These are phyloP conservation scores for Gossypium aridum DNA, from an alignment of 441 rosid species.

Conservation along the genomic window DNA sequence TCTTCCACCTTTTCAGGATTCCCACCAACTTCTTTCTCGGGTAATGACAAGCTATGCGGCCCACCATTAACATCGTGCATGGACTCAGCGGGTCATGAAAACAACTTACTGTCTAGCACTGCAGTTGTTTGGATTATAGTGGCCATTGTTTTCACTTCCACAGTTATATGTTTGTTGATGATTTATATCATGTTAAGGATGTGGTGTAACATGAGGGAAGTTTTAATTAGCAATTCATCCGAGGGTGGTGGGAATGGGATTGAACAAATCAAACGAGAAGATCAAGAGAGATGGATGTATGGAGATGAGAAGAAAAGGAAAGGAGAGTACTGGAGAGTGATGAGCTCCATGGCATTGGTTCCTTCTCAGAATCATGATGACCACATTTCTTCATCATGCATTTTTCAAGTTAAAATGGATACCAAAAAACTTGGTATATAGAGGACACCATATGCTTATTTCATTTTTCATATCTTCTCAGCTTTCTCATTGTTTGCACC, in stretches of 20 bases:
- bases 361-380: constrained; percentile 22
- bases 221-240: constrained; percentile 28
- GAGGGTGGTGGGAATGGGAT: constrained; percentile 19
- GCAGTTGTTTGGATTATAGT: constrained; percentile 38
- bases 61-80: constrained; percentile 48
- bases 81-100: constrained; percentile 19
- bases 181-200: constrained; percentile 61
- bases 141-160: constrained; percentile 55
- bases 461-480: not conserved
- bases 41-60: constrained; percentile 56
- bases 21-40: constrained; percentile 50
- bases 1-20: constrained; percentile 54
- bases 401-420: constrained; percentile 27
- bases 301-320: constrained; percentile 28
- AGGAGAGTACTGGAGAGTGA: constrained; percentile 30
- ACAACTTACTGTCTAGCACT: constrained; percentile 28
- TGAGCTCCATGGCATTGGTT: constrained; percentile 25
- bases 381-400: constrained; percentile 21
- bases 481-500: not conserved
- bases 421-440: constrained; percentile 8
- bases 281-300: constrained; percentile 20
- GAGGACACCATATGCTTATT: not conserved
- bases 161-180: constrained; percentile 53
- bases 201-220: constrained; percentile 60
- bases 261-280: constrained; percentile 30